Evolutionary conservation across 1,284 basidiomycete genomes (phyloP), one percentile per base, ranked within the genome.

Genomic region (Meripilus lineatus): DNA sequence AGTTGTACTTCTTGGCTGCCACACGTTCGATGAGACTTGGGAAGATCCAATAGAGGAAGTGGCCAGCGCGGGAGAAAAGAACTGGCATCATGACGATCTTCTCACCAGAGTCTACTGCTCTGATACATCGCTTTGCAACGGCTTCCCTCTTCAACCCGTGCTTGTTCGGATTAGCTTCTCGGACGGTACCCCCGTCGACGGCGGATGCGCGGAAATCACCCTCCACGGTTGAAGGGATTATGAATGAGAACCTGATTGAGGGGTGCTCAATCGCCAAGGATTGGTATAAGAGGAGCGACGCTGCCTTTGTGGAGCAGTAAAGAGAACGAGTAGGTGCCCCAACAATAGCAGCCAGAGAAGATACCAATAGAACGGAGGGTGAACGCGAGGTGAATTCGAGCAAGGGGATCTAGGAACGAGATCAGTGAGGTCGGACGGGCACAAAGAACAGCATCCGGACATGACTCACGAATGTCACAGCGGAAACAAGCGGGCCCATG

Each of bases 241-340:
- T 53, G 47, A 69, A 67, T 0, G 78, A 71, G 60, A 87, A 88
- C 0, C 64, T 42, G 51, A 89, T 75, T 5, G 61, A 53, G 3
- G 84, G 84, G 51, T 89, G 82, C 51, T 95, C 90, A 47, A 92
- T 84, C 2, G 87, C 71, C 23, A 92, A 74, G 4, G 85, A 70
- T 62, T 89, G 82, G 63, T 89, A 90, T 46, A 92, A 81, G 34
- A 86, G 62, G 37, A 91, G 74, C 2, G 86, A 85, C 0, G 89
- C 86, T 2, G 85, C 72, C 63, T 97, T 97, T 3, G 88, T 89
- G 0, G 91, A 82, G 0, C 79, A 81, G 62, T 97, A 97, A 22
- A 97, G 66, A 0, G 87, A 71, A 14, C 93, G 83, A 0, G 89
- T 92, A 0, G 93, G 93, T 0, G 93, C 82, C 0, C 93, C 88